phyloP scores from a whole-genome alignment of 2,329 filamentous ascomycete species.

The Fusarium verticillioides region DNA sequence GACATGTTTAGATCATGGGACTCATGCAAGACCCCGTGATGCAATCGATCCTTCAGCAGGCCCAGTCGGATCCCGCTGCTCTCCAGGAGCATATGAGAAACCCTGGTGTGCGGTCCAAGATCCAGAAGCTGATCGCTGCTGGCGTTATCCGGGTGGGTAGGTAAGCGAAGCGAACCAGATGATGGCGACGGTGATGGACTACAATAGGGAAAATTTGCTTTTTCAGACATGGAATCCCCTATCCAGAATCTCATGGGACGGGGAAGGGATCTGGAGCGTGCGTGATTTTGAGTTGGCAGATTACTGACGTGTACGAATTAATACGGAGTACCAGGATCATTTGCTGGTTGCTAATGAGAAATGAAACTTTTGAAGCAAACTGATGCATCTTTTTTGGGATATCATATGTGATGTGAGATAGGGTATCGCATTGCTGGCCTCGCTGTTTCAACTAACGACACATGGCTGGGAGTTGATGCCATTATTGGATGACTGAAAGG shows the following conservation, averaged over 20 bases:
- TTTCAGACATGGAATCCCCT: constrained; percentile 25
- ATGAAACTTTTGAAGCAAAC: constrained; percentile 42
- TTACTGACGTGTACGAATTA: constrained; percentile 45
- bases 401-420: constrained; percentile 1
- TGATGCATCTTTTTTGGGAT: constrained; percentile 1
- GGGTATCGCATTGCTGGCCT: neutral
- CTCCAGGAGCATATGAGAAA: constrained; percentile 98
- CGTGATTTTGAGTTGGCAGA: constrained; percentile 37
- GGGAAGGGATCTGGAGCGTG: constrained; percentile 30
- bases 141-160: constrained; percentile 86
- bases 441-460: constrained; percentile 4
- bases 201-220: constrained; percentile 24
- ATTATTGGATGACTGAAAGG: neutral
- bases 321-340: constrained; percentile 39
- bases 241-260: constrained; percentile 19
- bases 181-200: constrained; percentile 10
- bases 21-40: constrained; percentile 97
- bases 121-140: constrained; percentile 93
- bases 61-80: constrained; percentile 90
- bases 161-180: constrained; percentile 37
- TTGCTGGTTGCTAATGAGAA: constrained; percentile 46
- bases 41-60: constrained; percentile 97
- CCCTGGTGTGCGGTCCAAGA: constrained; percentile 82
- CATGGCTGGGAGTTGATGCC: neutral
- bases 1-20: constrained; percentile 73